Conservation (phyloP, 805 yeast species). For the Sugiyamaella smithiae region DNA sequence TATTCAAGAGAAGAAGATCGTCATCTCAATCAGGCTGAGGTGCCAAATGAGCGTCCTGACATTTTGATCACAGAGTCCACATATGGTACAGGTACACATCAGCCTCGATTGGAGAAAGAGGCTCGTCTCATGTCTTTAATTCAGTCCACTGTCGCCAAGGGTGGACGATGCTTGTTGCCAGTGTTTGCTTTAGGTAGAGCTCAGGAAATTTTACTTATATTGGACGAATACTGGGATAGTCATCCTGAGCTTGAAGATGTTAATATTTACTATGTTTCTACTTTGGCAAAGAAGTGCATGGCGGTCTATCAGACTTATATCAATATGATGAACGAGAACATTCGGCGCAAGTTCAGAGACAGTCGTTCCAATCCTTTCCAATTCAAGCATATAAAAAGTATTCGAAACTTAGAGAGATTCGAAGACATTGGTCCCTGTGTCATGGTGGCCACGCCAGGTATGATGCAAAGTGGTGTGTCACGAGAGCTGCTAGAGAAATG, state of each 20-base stretch:
- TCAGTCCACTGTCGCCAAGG: conserved; percentile 78
- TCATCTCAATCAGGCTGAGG: conserved; percentile 91
- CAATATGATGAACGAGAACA: conserved; percentile 94
- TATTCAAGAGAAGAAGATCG: conserved; percentile 95
- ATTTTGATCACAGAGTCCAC: conserved; percentile 91
- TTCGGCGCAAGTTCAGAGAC: conserved; percentile 70
- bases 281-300: conserved; percentile 92
- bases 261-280: conserved; percentile 87
- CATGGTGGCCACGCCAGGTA: conserved; percentile 95
- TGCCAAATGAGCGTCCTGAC: conserved; percentile 89
- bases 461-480: conserved; percentile 95
- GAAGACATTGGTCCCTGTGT: conserved; percentile 96
- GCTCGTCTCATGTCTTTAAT: conserved; percentile 73
- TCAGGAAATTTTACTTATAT: conserved; percentile 82
- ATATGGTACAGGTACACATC: conserved; percentile 96
- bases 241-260: conserved; percentile 79
- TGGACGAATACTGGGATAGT: conserved; percentile 92
- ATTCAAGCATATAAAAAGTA: conserved; percentile 77
- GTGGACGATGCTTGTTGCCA: conserved; percentile 90
- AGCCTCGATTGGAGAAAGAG: conserved; percentile 85
- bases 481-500: conserved; percentile 88
- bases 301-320: conserved; percentile 96
- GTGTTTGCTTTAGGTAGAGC: conserved; percentile 97
- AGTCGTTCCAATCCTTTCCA: conserved; percentile 86
- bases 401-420: conserved; percentile 75